Percentiles rank a stretch among this genome's conserved stretches.
These are phyloP conservation scores for Diversispora eburnea DNA, from an alignment of 192 early-diverging fungal species.

Conservation along the genomic window DNA sequence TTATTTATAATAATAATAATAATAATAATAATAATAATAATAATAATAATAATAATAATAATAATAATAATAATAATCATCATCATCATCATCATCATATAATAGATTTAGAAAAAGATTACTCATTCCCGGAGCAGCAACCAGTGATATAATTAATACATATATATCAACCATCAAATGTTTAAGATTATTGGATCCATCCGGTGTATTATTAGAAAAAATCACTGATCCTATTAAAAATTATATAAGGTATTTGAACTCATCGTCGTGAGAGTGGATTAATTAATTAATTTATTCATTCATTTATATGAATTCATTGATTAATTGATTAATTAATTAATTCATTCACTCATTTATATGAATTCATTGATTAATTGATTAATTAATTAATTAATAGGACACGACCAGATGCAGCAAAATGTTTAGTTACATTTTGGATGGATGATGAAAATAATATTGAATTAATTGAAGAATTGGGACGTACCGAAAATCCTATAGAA, in stretches of 20 bases:
- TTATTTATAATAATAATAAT: slow-evolving; percentile 4
- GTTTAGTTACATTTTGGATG: slow-evolving; percentile 64
- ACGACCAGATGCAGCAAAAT: slow-evolving; percentile 62
- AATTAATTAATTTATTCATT: too few relatives aligned
- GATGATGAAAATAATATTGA: slow-evolving; percentile 51
- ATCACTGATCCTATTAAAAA: slow-evolving; percentile 55
- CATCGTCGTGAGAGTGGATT: not conserved
- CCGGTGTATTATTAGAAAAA: slow-evolving; percentile 60
- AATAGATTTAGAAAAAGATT: slow-evolving; percentile 52
- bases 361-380: not conserved
- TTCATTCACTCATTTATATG: not conserved
- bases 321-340: slow-evolving; percentile 9
- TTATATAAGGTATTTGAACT: slow-evolving; percentile 52
- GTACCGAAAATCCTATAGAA: slow-evolving; percentile 34
- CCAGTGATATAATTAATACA: slow-evolving; percentile 62
- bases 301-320: not conserved
- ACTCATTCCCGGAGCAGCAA: slow-evolving; percentile 71
- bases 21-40: not conserved
- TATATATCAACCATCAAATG: slow-evolving; percentile 71
- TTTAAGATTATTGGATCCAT: slow-evolving; percentile 65
- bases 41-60: not conserved
- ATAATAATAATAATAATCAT: not conserved
- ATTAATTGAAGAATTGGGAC: slow-evolving; percentile 45
- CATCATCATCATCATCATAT: too few relatives aligned
- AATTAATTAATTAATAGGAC: slow-evolving; percentile 33